Evolutionary conservation across 2,329 filamentous ascomycete genomes (phyloP).

Genomic region (Bimuria novae-zelandiae): DNA sequence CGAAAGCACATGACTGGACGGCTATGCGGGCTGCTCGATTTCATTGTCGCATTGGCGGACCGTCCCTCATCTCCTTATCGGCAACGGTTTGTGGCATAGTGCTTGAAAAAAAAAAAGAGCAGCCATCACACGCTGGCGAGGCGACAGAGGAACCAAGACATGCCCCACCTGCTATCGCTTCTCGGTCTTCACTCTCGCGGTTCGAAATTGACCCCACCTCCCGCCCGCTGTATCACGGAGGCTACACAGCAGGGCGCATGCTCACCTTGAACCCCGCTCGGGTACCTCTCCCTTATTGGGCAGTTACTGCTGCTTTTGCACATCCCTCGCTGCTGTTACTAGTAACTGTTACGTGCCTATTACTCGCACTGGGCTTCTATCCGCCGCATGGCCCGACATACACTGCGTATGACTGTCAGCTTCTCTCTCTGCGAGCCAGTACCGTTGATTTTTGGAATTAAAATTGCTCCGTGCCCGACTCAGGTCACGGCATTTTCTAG

Average conservation of each 20-base stretch:
- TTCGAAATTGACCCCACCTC: conserved; percentile 3
- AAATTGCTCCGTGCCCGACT: conserved; percentile 17
- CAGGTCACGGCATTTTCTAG: conserved; percentile 5
- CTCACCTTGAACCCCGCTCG: conserved; percentile 6
- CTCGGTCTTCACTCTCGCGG: neutral
- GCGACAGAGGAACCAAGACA: conserved; percentile 19
- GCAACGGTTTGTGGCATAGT: conserved; percentile 5
- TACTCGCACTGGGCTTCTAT: neutral
- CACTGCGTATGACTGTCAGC: conserved; percentile 9
- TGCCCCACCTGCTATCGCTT: conserved; percentile 9
- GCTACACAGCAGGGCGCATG: conserved; percentile 8
- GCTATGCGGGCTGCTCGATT: conserved; percentile 13
- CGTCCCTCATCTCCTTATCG: conserved; percentile 17
- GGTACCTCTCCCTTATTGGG: conserved; percentile 16
- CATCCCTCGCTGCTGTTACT: conserved; percentile 2
- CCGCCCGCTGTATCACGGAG: conserved; percentile 7
- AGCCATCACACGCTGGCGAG: neutral
- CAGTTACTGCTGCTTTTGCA: conserved; percentile 2
- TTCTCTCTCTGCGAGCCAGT: neutral
- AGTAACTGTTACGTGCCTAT: conserved; percentile 1
- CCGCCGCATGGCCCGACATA: neutral
- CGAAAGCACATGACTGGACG: conserved; percentile 21
- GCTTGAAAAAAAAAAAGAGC: neutral
- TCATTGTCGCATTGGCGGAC: conserved; percentile 20
- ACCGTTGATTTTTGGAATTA: neutral